phyloP scores from a whole-genome alignment of 495 filamentous ascomycete species.

The Lichina pygmaea region DNA sequence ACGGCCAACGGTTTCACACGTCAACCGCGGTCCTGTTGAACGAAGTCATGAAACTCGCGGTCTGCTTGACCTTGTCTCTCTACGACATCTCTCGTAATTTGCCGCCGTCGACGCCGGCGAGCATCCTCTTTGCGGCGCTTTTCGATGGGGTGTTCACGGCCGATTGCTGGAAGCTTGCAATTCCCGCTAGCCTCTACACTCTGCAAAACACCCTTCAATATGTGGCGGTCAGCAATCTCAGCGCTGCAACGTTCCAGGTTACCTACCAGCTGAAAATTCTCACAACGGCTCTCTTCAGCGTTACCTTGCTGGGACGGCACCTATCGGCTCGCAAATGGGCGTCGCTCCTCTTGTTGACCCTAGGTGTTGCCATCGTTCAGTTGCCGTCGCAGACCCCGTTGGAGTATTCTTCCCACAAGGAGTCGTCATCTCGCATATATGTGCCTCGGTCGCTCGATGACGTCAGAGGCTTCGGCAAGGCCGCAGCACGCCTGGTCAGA shows the following conservation, averaged over 20 bases:
- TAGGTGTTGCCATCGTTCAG: constrained; percentile 72
- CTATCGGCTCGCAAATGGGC: constrained; percentile 51
- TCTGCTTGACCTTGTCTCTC: constrained; percentile 63
- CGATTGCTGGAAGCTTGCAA: constrained; percentile 91
- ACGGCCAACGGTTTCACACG: constrained; percentile 66
- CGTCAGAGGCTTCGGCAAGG: constrained; percentile 21
- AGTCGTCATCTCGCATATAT: constrained; percentile 23
- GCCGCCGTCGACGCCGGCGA: constrained; percentile 48
- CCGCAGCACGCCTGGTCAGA: constrained; percentile 21
- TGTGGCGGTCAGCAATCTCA: constrained; percentile 70
- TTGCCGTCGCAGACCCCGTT: constrained; percentile 23
- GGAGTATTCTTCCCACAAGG: constrained; percentile 9
- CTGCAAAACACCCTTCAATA: constrained; percentile 82
- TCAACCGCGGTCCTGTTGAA: constrained; percentile 89
- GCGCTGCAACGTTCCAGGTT: constrained; percentile 76
- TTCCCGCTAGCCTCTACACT: constrained; percentile 73
- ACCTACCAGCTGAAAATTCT: constrained; percentile 86
- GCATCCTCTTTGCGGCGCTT: constrained; percentile 56
- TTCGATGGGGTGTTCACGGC: constrained; percentile 55
- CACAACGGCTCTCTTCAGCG: constrained; percentile 69
- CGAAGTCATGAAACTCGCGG: constrained; percentile 70
- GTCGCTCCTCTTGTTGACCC: constrained; percentile 48
- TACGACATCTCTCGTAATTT: constrained; percentile 59
- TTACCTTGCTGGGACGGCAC: constrained; percentile 41
- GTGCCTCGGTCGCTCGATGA: constrained; percentile 49